Percentiles rank a stretch among this genome's conserved stretches.
Evolutionary conservation across 495 filamentous ascomycete species (phyloP).

Genomic region (Lasiosphaeria ovina): DNA sequence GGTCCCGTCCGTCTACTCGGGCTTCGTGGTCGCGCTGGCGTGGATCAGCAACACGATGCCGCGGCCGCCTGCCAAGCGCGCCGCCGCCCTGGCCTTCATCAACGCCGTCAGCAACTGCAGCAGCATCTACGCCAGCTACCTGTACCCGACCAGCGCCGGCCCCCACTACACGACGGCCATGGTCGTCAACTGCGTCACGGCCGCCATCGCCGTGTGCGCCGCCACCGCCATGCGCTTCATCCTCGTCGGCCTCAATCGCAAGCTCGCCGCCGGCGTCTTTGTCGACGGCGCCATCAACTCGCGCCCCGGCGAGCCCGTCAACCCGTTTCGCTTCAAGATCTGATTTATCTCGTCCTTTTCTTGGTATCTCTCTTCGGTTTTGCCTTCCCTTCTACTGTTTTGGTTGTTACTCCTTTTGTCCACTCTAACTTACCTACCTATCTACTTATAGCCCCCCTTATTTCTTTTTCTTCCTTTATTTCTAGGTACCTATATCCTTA

Average conservation of each 20-base stretch:
- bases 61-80: constrained; percentile 80
- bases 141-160: constrained; percentile 48
- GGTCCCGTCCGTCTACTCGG: constrained; percentile 57
- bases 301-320: constrained; percentile 53
- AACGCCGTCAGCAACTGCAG: constrained; percentile 76
- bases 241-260: constrained; percentile 68
- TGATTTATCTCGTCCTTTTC: constrained; percentile 21
- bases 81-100: constrained; percentile 75
- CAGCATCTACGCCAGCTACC: constrained; percentile 74
- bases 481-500: too few relatives aligned
- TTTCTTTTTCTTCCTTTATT: too few relatives aligned
- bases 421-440: too few relatives aligned
- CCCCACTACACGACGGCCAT: constrained; percentile 64
- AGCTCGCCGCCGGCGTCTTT: constrained; percentile 57
- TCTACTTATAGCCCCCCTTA: too few relatives aligned
- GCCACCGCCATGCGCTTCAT: constrained; percentile 65
- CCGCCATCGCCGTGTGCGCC: constrained; percentile 61
- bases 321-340: constrained; percentile 64
- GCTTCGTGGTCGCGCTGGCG: constrained; percentile 69
- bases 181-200: constrained; percentile 68
- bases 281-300: constrained; percentile 50
- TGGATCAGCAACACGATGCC: constrained; percentile 82
- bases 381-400: neutral
- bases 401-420: neutral
- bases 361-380: neutral